phyloP scores from a whole-genome alignment of 2,329 filamentous ascomycete species.

The Fusarium chlamydosporum region DNA sequence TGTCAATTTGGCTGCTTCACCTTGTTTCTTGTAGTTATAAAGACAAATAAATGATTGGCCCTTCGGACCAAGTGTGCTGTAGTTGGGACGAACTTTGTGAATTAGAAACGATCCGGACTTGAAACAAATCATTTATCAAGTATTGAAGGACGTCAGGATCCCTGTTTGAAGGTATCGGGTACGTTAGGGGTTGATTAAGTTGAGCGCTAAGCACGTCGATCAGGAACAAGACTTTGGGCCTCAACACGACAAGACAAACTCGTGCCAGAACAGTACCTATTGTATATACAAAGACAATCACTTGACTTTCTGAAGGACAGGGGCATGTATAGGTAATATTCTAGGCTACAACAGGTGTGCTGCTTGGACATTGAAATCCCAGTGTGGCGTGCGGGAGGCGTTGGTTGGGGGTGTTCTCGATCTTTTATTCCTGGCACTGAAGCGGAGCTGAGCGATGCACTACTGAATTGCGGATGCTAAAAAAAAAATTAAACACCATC shows the following conservation, averaged over 20 bases:
- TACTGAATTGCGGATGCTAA: constrained; percentile 36
- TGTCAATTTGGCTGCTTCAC: neutral
- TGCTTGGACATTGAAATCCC: constrained; percentile 9
- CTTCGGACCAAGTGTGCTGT: too few relatives aligned
- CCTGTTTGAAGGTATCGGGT: constrained; percentile 22
- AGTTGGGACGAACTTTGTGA: neutral
- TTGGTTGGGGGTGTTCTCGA: constrained; percentile 12
- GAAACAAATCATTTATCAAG: constrained; percentile 12
- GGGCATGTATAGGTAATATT: neutral
- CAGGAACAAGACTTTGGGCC: constrained; percentile 35
- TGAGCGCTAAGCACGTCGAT: constrained; percentile 44
- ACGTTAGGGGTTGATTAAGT: constrained; percentile 27
- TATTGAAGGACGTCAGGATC: constrained; percentile 30
- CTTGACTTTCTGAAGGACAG: neutral
- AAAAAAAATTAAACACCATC: constrained; percentile 25
- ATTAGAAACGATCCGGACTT: neutral
- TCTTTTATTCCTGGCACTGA: neutral
- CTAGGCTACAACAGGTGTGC: neutral
- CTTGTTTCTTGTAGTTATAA: neutral
- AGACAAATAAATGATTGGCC: neutral
- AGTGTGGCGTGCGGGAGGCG: constrained; percentile 35
- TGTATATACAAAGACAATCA: neutral
- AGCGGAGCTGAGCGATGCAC: constrained; percentile 30
- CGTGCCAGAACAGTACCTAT: neutral
- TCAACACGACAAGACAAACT: neutral